Percentiles rank a stretch among this genome's conserved stretches.
Conservation (phyloP, 257 asterid species). For the Jasminum sambac region DNA sequence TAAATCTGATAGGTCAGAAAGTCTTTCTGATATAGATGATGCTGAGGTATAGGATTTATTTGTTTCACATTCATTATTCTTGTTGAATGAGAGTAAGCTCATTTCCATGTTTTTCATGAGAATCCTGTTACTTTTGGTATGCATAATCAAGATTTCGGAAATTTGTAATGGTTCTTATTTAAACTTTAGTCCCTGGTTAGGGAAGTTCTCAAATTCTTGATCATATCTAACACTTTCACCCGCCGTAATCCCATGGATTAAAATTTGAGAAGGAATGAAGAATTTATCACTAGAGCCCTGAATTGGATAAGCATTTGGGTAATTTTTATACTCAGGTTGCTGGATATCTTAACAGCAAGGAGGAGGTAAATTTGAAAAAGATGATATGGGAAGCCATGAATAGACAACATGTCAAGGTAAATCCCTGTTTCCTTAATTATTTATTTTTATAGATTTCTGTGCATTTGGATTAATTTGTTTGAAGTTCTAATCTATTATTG, state of each 20-base stretch:
- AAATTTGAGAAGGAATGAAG: background rate
- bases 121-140: background rate
- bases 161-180: background rate
- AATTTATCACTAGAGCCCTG: background rate
- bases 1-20: constrained; percentile 27
- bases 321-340: constrained; percentile 39
- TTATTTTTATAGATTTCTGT: background rate
- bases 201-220: background rate
- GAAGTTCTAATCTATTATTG: background rate
- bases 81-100: background rate
- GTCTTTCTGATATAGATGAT: constrained; percentile 55
- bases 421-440: constrained; percentile 25
- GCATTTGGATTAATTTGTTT: constrained; percentile 3
- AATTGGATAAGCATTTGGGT: background rate
- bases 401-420: constrained; percentile 36
- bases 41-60: constrained; percentile 41
- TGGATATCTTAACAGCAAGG: constrained; percentile 53
- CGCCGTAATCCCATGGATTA: background rate
- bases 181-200: background rate
- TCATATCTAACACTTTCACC: background rate
- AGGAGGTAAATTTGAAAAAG: constrained; percentile 49
- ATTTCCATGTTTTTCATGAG: background rate
- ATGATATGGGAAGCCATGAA: constrained; percentile 63
- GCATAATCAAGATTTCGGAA: background rate
- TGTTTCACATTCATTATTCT: constrained; percentile 7